Evolutionary conservation across 2,329 filamentous ascomycete genomes (phyloP), one percentile per base, ranked within the genome.

Genomic region (Ophiostoma pallidulum): DNA sequence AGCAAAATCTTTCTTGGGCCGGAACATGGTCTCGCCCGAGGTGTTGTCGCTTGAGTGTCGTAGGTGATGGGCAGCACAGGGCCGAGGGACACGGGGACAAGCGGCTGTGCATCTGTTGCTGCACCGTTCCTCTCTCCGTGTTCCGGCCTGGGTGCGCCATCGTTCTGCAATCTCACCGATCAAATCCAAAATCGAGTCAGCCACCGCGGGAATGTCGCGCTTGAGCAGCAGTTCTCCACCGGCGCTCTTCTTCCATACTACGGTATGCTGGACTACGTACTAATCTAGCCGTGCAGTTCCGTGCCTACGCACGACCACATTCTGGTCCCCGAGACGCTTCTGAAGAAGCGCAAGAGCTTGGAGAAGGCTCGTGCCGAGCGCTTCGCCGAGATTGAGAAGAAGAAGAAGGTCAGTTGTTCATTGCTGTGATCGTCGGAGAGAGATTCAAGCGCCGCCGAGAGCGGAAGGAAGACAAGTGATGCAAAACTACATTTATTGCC

Each of bases 301-400:
- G 86, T 95, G 66, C 88, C 92, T 61, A 94, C 89, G 71, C 75
- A 90, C 73, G 87, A 96, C 72, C 86, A 97, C 72, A 82, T 98
- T 70, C 79, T 97, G 70, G 88, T 97, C 68, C 92, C 92, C 62
- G 92, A 98, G 87, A 98, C 92, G 64, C 87, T 98, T 66, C 82
- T 98, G 72, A 98, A 98, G 86, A 98, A 98, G 88, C 87, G 92
- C 78, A 98, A 98, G 89, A 88, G 82, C 72, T 91, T 96, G 77
- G 92, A 98, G 83, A 95, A 96, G 83, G 89, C 90, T 70, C 86
- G 90, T 71, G 90, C 92, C 71, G 86, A 91, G 74, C 84, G 83
- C 69, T 72, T 78, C 60, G 78, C 85, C 58, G 86, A 86, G 64
- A 70, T 81, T 59, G 79, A 89, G 73, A 86, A 94, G 79, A 86